These are phyloP conservation scores for Dillenia turbinata DNA, from an alignment of 164 flowering plant genomes.

Conservation along the genomic window DNA sequence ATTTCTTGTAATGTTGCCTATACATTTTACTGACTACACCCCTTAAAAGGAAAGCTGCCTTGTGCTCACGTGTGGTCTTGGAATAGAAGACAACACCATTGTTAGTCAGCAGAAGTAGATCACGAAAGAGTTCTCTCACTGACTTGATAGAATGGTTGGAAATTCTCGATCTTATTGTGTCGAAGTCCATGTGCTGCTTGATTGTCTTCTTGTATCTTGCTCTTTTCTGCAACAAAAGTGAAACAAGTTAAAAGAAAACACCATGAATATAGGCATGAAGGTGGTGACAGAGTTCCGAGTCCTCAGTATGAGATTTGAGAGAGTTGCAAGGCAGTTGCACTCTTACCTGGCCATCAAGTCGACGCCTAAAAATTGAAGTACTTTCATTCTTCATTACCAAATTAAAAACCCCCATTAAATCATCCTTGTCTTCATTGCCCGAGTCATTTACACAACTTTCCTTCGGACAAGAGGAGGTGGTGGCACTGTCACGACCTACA, in stretches of 20 bases:
- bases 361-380: constrained; percentile 44
- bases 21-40: constrained; percentile 27
- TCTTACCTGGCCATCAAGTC: constrained; percentile 75
- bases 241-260: neutral
- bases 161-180: constrained; percentile 54
- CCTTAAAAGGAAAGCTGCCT: constrained; percentile 49
- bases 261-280: too few species aligned
- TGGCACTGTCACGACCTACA: constrained; percentile 24
- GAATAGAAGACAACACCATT: constrained; percentile 74
- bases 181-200: constrained; percentile 66
- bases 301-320: neutral
- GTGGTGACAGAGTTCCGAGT: too few species aligned
- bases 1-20: constrained; percentile 15
- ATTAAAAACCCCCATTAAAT: constrained; percentile 38
- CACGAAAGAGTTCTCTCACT: constrained; percentile 53
- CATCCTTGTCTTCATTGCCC: constrained; percentile 16
- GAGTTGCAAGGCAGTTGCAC: neutral
- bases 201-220: constrained; percentile 64
- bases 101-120: constrained; percentile 67
- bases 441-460: constrained; percentile 18
- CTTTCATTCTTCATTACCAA: constrained; percentile 38
- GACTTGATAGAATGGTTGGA: constrained; percentile 30
- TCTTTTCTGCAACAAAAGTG: constrained; percentile 48
- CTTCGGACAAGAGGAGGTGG: constrained; percentile 19
- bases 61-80: constrained; percentile 54